These are phyloP conservation scores for Aspergillus leporis DNA, from an alignment of 495 filamentous ascomycete species.

Conservation along the genomic window DNA sequence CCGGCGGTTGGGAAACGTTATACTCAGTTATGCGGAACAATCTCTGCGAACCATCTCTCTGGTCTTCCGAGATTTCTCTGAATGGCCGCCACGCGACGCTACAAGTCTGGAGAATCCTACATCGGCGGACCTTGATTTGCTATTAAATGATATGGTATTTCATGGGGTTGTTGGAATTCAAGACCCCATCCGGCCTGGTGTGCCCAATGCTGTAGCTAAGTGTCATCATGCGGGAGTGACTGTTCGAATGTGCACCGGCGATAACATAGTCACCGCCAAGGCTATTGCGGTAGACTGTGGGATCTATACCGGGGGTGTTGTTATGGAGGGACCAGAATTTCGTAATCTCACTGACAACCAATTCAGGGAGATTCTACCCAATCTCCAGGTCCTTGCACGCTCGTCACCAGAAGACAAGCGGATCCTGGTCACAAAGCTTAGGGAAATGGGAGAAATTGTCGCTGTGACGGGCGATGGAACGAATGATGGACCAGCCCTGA, in stretches of 20 bases:
- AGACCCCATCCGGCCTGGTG: slow-evolving; percentile 72
- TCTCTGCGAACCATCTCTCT: slow-evolving; percentile 80
- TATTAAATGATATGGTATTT: slow-evolving; percentile 59
- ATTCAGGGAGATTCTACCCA: slow-evolving; percentile 57
- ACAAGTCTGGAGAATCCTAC: slow-evolving; percentile 43
- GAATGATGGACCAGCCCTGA: slow-evolving; percentile 87
- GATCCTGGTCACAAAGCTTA: slow-evolving; percentile 67
- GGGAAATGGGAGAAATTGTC: slow-evolving; percentile 75
- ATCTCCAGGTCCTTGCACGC: slow-evolving; percentile 66
- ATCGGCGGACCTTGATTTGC: slow-evolving; percentile 30
- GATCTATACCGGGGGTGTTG: slow-evolving; percentile 50
- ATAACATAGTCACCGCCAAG: slow-evolving; percentile 72
- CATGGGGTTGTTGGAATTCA: slow-evolving; percentile 75
- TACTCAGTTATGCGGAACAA: slow-evolving; percentile 67
- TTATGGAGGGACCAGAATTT: slow-evolving; percentile 66
- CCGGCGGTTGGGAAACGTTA: slow-evolving; percentile 52
- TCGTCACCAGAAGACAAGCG: slow-evolving; percentile 68
- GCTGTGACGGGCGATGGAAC: slow-evolving; percentile 95
- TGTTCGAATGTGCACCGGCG: slow-evolving; percentile 81
- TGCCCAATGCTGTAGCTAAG: slow-evolving; percentile 60
- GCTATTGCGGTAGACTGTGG: slow-evolving; percentile 64
- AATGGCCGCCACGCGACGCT: slow-evolving; percentile 65
- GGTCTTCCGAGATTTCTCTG: slow-evolving; percentile 72
- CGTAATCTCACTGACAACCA: slow-evolving; percentile 59
- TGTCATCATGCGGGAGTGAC: slow-evolving; percentile 71